Evolutionary conservation across 345 rosid species (phyloP).

Genomic region (Mangifera indica): DNA sequence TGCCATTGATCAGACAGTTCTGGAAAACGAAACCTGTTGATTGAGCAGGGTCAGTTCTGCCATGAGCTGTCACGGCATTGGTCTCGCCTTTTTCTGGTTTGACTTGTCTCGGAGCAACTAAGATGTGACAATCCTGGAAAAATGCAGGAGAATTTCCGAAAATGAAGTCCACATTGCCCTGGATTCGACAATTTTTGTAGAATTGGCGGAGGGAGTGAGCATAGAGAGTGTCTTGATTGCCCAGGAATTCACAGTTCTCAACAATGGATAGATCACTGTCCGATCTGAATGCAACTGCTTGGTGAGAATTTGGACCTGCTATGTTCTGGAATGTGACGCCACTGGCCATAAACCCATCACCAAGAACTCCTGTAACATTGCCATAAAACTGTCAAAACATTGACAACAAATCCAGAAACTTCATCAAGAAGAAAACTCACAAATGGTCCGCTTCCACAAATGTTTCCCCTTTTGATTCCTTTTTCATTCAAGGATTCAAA

Average conservation of each 20-base stretch:
- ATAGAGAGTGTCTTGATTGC: constrained; percentile 90
- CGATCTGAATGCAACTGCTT: constrained; percentile 90
- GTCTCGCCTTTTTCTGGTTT: constrained; percentile 76
- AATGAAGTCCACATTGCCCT: constrained; percentile 92
- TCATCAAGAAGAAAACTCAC: no score
- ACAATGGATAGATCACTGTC: constrained; percentile 76
- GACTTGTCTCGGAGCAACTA: constrained; percentile 60
- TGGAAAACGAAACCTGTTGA: constrained; percentile 70
- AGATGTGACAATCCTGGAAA: constrained; percentile 65
- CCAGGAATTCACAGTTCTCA: constrained; percentile 82
- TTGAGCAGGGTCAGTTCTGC: constrained; percentile 81
- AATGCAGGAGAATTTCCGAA: constrained; percentile 84
- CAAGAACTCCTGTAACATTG: constrained; percentile 57
- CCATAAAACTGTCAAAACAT: not conserved
- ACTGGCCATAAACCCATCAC: constrained; percentile 97
- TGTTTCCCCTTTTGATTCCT: not conserved
- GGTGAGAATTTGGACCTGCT: constrained; percentile 85
- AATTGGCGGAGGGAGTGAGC: constrained; percentile 85
- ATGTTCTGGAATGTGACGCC: constrained; percentile 76
- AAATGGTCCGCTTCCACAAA: no score
- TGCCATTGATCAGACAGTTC: constrained; percentile 73
- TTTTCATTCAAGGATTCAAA: no score
- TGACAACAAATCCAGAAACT: no score
- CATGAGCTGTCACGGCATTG: constrained; percentile 81
- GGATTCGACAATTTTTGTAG: constrained; percentile 73